A percentile compares a stretch with the other conserved stretches of the same genome.
These are phyloP conservation scores for Aspergillus leporis DNA, from an alignment of 495 filamentous ascomycete genomes.

Conservation along the genomic window DNA sequence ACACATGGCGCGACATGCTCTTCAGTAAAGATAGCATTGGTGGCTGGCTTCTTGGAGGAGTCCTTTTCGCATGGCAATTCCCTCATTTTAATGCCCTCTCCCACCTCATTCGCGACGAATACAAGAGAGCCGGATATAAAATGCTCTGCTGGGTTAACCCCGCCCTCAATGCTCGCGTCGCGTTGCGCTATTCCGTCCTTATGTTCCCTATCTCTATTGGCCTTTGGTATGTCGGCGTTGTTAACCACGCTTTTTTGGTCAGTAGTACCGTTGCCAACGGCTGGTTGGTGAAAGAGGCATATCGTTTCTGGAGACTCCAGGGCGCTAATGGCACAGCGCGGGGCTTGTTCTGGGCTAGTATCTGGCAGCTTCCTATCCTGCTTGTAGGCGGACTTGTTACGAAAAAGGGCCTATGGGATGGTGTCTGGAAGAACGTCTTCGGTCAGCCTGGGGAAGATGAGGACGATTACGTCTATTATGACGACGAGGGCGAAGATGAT, in stretches of 20 bases:
- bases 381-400: slow-evolving; percentile 89
- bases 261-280: slow-evolving; percentile 80
- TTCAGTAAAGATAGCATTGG: slow-evolving; percentile 69
- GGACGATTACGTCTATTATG: slow-evolving; percentile 42
- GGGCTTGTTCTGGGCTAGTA: slow-evolving; percentile 92
- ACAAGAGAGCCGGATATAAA: slow-evolving; percentile 79
- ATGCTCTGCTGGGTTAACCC: slow-evolving; percentile 94
- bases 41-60: slow-evolving; percentile 82
- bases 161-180: slow-evolving; percentile 77
- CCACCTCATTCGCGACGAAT: slow-evolving; percentile 86
- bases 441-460: slow-evolving; percentile 51
- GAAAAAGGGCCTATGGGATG: slow-evolving; percentile 92
- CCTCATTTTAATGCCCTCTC: slow-evolving; percentile 95
- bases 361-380: slow-evolving; percentile 92
- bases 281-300: slow-evolving; percentile 83
- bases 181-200: slow-evolving; percentile 80
- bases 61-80: slow-evolving; percentile 96
- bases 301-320: slow-evolving; percentile 75
- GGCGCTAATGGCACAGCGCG: slow-evolving; percentile 81
- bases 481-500: slow-evolving; percentile 34
- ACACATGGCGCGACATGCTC: slow-evolving; percentile 77
- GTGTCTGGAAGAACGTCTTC: slow-evolving; percentile 70
- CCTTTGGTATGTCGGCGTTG: slow-evolving; percentile 77
- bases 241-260: slow-evolving; percentile 82
- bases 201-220: slow-evolving; percentile 87